phyloP scores from a whole-genome alignment of 2,329 filamentous ascomycete genomes.

The Aschersonia sp. region DNA sequence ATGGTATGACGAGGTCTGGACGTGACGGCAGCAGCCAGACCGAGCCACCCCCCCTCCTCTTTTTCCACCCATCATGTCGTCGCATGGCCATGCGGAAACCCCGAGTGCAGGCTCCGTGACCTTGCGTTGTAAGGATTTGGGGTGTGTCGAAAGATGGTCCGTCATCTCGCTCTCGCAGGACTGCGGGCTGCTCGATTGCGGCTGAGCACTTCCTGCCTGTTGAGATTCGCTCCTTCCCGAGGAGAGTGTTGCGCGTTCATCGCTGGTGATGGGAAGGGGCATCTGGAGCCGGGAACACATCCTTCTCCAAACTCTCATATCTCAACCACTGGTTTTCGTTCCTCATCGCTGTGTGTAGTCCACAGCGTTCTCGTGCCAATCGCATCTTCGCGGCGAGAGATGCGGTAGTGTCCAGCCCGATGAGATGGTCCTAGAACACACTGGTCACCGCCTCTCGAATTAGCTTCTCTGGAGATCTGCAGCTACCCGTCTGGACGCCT shows the following conservation, averaged over 20 bases:
- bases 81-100: constrained; percentile 4
- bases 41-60: neutral
- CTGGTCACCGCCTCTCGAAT: constrained; percentile 3
- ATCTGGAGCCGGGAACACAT: neutral
- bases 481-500: constrained; percentile 8
- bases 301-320: neutral
- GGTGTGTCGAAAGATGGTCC: neutral
- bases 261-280: neutral
- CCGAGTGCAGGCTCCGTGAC: neutral
- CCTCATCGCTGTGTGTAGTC: no score
- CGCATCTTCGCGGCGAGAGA: no score
- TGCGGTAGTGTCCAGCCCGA: neutral
- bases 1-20: constrained; percentile 2
- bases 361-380: no score
- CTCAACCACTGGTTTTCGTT: neutral
- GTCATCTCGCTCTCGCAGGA: neutral
- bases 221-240: neutral
- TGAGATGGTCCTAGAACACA: neutral
- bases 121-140: neutral
- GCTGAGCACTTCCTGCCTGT: neutral
- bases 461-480: constrained; percentile 3
- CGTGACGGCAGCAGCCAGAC: constrained; percentile 1
- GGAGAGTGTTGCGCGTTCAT: neutral
- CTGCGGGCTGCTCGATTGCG: neutral
- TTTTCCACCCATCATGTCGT: neutral